Evolutionary conservation across 768 basidiomycete genomes (phyloP).

Genomic region (Russula lepida): DNA sequence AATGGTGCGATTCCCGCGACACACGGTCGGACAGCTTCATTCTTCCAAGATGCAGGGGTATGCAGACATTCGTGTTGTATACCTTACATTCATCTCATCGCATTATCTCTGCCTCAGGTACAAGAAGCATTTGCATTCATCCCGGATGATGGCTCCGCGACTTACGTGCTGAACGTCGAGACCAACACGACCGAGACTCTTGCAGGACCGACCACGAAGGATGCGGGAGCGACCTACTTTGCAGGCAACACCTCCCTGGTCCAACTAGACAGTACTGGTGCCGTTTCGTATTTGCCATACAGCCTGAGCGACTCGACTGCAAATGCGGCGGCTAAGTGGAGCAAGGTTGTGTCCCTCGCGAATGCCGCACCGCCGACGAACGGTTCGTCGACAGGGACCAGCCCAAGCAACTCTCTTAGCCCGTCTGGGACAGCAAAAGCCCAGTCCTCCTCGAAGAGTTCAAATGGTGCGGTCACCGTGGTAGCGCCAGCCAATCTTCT

Average conservation of each 20-base stretch:
- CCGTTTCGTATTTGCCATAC: constrained; percentile 54
- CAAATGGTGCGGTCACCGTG: background rate
- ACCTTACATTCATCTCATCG: background rate
- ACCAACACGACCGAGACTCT: constrained; percentile 57
- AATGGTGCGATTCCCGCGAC: constrained; percentile 57
- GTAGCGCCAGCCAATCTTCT: background rate
- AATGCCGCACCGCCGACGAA: constrained; percentile 32
- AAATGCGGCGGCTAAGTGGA: constrained; percentile 45
- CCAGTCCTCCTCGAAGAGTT: constrained; percentile 14
- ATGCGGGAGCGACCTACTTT: constrained; percentile 53
- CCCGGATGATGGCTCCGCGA: constrained; percentile 60
- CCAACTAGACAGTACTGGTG: constrained; percentile 56
- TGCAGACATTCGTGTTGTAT: constrained; percentile 20
- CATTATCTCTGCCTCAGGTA: constrained; percentile 31
- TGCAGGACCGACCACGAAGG: constrained; percentile 51
- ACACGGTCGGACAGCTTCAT: constrained; percentile 60
- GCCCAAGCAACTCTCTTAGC: background rate
- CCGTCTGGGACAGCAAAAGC: constrained; percentile 20
- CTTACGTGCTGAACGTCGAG: constrained; percentile 71
- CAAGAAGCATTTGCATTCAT: constrained; percentile 73
- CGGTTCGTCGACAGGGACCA: background rate
- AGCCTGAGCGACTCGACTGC: constrained; percentile 35
- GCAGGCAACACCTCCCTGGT: constrained; percentile 54
- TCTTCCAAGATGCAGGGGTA: constrained; percentile 52
- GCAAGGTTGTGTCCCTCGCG: constrained; percentile 36